These are phyloP conservation scores for Closterium sp. DNA, from an alignment of 139 green algal genomes.

Conservation along the genomic window DNA sequence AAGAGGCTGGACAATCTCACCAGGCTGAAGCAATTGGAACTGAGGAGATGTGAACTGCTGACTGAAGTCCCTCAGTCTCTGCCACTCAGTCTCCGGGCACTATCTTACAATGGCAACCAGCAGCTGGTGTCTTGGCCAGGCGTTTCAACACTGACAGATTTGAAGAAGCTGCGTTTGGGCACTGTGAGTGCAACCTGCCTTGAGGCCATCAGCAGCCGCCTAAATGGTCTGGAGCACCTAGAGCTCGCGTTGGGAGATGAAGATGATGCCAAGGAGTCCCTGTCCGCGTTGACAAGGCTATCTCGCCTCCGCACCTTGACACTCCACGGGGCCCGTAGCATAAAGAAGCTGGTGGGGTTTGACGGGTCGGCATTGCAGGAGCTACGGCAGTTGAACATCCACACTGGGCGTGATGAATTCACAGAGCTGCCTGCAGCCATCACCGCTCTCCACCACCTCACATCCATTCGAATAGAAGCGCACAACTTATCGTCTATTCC, in stretches of 20 bases:
- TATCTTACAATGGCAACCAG: background rate
- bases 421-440: background rate
- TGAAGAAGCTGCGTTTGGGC: background rate
- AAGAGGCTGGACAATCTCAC: background rate
- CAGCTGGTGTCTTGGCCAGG: background rate
- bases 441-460: background rate
- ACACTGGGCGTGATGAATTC: background rate
- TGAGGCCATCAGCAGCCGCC: no score
- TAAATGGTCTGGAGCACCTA: background rate
- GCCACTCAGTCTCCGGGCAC: background rate
- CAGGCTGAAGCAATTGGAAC: background rate
- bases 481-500: background rate
- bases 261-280: background rate
- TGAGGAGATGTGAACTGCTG: background rate
- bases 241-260: background rate
- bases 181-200: background rate
- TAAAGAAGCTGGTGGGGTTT: background rate
- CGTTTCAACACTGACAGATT: background rate
- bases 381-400: background rate
- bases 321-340: background rate
- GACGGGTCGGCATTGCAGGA: background rate
- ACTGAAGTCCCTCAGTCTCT: background rate
- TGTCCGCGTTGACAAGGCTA: background rate
- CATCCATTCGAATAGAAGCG: background rate
- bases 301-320: background rate